Evolutionary conservation across 495 filamentous ascomycete genomes (phyloP).

Genomic region (Glonium stellatum): DNA sequence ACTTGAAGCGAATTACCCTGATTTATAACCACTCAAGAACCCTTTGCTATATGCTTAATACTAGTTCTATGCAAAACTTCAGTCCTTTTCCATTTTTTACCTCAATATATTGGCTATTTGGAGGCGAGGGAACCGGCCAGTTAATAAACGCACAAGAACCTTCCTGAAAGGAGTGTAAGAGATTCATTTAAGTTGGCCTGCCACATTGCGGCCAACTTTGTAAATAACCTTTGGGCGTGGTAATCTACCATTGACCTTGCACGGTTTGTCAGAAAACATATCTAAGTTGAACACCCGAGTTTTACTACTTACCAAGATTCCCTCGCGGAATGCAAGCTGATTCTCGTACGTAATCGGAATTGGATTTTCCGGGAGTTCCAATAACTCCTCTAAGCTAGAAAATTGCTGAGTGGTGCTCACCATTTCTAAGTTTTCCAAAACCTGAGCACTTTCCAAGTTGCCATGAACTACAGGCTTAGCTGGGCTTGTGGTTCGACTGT

Average conservation of each 20-base stretch:
- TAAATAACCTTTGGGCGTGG: slow-evolving; percentile 9
- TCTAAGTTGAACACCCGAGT: background rate
- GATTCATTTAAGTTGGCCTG: background rate
- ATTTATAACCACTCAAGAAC: background rate
- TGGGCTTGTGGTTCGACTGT: background rate
- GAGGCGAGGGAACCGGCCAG: too few species aligned
- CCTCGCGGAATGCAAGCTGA: slow-evolving; percentile 28
- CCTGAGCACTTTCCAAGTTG: background rate
- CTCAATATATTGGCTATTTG: too few species aligned
- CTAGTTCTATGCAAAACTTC: background rate
- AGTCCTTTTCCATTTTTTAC: background rate
- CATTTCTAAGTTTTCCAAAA: background rate
- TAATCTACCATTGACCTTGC: slow-evolving; percentile 13
- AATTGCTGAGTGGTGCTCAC: background rate
- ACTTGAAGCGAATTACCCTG: background rate
- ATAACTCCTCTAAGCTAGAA: slow-evolving; percentile 13
- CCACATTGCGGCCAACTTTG: slow-evolving; percentile 15
- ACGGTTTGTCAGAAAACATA: background rate
- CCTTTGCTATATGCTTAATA: background rate
- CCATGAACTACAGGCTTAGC: background rate
- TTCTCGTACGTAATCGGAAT: slow-evolving; percentile 20
- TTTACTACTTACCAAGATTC: slow-evolving; percentile 12
- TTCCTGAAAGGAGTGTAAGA: background rate
- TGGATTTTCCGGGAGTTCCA: slow-evolving; percentile 22
- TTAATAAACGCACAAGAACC: too few species aligned